Evolutionary conservation across 1,284 basidiomycete species (phyloP).

Genomic region (Ceratobasidium sp.): DNA sequence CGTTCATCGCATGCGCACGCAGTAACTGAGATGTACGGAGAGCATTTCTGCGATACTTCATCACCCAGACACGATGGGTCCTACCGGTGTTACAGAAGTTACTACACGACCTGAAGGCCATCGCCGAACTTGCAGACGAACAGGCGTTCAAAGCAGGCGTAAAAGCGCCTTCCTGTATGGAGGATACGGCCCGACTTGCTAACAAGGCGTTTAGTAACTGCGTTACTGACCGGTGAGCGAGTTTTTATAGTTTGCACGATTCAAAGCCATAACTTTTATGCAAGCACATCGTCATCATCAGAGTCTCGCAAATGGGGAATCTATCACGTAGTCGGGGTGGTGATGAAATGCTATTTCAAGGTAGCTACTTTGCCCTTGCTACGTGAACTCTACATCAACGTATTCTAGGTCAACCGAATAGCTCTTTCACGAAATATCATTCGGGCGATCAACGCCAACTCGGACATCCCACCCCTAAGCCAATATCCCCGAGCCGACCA

Average conservation of each 20-base stretch:
- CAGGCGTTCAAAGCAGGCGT: slow-evolving; percentile 63
- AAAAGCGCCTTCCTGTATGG: slow-evolving; percentile 74
- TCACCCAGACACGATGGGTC: slow-evolving; percentile 82
- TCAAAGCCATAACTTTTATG: slow-evolving; percentile 28
- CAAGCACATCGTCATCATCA: slow-evolving; percentile 67
- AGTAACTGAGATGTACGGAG: slow-evolving; percentile 50
- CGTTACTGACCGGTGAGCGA: slow-evolving; percentile 80
- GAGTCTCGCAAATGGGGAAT: slow-evolving; percentile 92
- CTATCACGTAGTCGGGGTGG: slow-evolving; percentile 91
- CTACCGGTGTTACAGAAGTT: slow-evolving; percentile 80
- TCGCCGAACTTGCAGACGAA: slow-evolving; percentile 73
- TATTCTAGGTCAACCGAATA: slow-evolving; percentile 80
- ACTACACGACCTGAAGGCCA: slow-evolving; percentile 77
- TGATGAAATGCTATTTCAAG: slow-evolving; percentile 94
- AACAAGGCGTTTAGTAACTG: slow-evolving; percentile 93
- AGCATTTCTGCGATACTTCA: slow-evolving; percentile 75
- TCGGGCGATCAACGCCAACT: slow-evolving; percentile 84
- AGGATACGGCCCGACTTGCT: slow-evolving; percentile 89
- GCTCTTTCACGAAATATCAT: slow-evolving; percentile 92
- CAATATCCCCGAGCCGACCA: slow-evolving; percentile 86
- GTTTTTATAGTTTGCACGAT: not conserved
- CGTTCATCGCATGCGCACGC: not conserved
- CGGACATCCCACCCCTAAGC: slow-evolving; percentile 79
- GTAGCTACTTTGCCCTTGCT: slow-evolving; percentile 54
- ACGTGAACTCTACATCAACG: slow-evolving; percentile 33